A percentile compares a stretch with the other conserved stretches of the same genome.
phyloP scores from a whole-genome alignment of 2,329 filamentous ascomycete genomes.

The Colletotrichum destructivum region DNA sequence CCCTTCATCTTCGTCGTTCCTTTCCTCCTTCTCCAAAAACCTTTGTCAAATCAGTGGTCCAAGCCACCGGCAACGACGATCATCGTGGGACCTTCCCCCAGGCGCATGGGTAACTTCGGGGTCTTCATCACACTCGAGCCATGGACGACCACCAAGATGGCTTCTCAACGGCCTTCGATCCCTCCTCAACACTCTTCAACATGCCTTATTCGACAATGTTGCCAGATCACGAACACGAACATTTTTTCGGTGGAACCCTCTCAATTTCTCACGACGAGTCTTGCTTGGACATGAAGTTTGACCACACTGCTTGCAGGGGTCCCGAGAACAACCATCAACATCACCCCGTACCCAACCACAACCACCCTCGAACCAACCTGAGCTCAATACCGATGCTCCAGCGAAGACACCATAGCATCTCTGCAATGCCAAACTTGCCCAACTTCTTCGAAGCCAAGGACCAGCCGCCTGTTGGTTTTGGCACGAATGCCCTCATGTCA shows the following conservation, averaged over 20 bases:
- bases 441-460: conserved; percentile 20
- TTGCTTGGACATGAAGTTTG: conserved; percentile 49
- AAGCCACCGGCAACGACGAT: conserved; percentile 5
- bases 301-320: conserved; percentile 23
- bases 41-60: not conserved
- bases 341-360: conserved; percentile 33
- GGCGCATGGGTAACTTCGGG: conserved; percentile 1
- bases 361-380: conserved; percentile 38
- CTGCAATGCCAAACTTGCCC: conserved; percentile 16
- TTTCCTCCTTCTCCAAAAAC: not conserved
- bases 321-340: conserved; percentile 23
- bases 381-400: conserved; percentile 21
- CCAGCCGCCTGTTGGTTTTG: conserved; percentile 10
- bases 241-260: conserved; percentile 1
- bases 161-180: not conserved
- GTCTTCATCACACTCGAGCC: conserved; percentile 2
- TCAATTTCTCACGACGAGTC: conserved; percentile 49
- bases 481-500: conserved; percentile 25
- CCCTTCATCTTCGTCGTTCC: not conserved
- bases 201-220: conserved; percentile 23
- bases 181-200: conserved; percentile 35
- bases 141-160: conserved; percentile 46
- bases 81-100: conserved; percentile 18
- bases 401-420: conserved; percentile 34
- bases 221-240: conserved; percentile 12